These are phyloP conservation scores for Kalmusia sp. DNA, from an alignment of 2,329 filamentous ascomycete species.

Conservation along the genomic window DNA sequence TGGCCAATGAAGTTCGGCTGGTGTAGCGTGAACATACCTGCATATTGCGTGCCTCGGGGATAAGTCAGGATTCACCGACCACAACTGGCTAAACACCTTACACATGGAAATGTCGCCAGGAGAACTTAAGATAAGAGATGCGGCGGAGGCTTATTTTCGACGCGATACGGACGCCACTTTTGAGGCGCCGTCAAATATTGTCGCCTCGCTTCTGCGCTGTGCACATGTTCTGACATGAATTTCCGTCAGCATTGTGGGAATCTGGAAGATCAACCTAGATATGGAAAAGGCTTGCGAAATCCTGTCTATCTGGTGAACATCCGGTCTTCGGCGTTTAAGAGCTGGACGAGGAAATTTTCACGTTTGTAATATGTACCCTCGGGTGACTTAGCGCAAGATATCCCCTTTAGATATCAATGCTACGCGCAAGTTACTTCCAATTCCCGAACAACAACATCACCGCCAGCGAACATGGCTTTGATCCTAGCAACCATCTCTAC, in stretches of 20 bases:
- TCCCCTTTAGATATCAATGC: too few species aligned
- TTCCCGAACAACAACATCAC: background rate
- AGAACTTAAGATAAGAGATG: background rate
- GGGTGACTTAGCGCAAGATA: too few species aligned
- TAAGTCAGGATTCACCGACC: conserved; percentile 1
- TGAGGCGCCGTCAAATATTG: too few species aligned
- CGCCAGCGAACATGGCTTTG: conserved; percentile 33
- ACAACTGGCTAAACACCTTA: background rate
- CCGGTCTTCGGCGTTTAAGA: too few species aligned
- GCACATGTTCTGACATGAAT: too few species aligned
- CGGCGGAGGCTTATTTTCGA: background rate
- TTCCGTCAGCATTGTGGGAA: too few species aligned
- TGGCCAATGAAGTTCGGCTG: background rate
- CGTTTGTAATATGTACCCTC: too few species aligned
- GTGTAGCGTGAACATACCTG: conserved; percentile 13
- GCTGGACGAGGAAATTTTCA: too few species aligned
- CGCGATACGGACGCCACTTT: background rate
- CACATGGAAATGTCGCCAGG: background rate
- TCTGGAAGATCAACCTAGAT: too few species aligned
- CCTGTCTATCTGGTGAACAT: too few species aligned
- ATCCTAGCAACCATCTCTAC: conserved; percentile 39
- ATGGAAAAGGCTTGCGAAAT: too few species aligned
- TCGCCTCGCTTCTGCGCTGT: background rate
- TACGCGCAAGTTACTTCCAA: conserved; percentile 12
- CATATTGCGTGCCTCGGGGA: conserved; percentile 19